Evolutionary conservation across 2,329 filamentous ascomycete species (phyloP), one percentile per base, ranked within the genome.

Genomic region (Curvularia verruculosa): DNA sequence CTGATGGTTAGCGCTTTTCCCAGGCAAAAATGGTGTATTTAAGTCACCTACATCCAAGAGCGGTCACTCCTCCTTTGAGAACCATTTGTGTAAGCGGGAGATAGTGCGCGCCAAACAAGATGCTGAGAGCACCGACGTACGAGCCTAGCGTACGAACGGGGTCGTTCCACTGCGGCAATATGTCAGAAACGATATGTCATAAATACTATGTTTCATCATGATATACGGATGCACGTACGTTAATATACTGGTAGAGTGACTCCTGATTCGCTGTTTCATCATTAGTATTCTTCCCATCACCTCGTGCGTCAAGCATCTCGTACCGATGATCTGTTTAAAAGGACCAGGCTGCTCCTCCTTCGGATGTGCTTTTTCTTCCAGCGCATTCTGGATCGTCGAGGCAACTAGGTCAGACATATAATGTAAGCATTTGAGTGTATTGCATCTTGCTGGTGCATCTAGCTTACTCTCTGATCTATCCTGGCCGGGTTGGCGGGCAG

Each of bases 41-140:
- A n/a, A 4, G 6, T 18, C 10, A 23, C 29, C 31, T 41, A 50
- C 48, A 41, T 41, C 48, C 37, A 29, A 50, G 23, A 19, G 48
- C 34, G 5, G 48, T 50, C 23, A 50, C 48, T 29, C 48, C 48
- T 3, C n/a, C 48, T 36, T 50, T 50, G 12, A 41, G 36, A n/a
- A 36, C 48, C 19, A 50, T 50, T n/a, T 50, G 48, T 15, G 48
- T 50, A 23, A 50, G 48, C 1, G 48, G 48, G 12, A 50, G 34
- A n/a, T 50, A 50, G 26, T 50, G 48, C 31, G 37, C 48, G 3
- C 48, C 48, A 31, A 50, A 50, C 26, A 50, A 18, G 2, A 50
- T 4, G 8, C 48, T 50, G 18, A 28, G 34, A 10, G 21, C 23
- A n/a, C 48, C 48, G n/a, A 50, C 13, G 7, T 45, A 45, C 13